Percentiles rank a stretch among this genome's conserved stretches.
Evolutionary conservation across 2,329 filamentous ascomycete genomes (phyloP).

Genomic region (Orbilia javanica): DNA sequence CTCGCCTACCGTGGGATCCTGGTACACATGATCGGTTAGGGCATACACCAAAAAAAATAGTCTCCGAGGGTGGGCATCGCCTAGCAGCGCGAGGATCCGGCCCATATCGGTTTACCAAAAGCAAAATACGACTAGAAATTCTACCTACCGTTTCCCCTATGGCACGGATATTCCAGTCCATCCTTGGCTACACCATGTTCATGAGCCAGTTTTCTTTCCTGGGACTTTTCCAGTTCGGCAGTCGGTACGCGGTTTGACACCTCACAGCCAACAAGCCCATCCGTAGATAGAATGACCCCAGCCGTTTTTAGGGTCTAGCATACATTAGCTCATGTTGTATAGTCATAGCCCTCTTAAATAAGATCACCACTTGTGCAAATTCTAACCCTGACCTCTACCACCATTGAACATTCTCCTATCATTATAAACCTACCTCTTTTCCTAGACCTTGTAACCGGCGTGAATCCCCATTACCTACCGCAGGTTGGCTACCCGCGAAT

Average conservation of each 20-base stretch:
- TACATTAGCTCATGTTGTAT: neutral
- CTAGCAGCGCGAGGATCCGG: neutral
- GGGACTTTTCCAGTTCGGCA: neutral
- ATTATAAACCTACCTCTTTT: neutral
- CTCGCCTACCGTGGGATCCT: constrained; percentile 17
- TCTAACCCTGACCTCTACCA: neutral
- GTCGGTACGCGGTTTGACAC: too few species aligned
- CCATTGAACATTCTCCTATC: neutral
- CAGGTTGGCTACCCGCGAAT: constrained; percentile 5
- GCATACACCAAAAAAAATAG: neutral
- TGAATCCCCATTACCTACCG: neutral
- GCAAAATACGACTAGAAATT: neutral
- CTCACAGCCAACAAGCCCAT: too few species aligned
- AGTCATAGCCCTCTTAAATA: neutral
- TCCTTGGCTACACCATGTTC: neutral
- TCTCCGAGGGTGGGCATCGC: neutral
- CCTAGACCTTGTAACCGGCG: neutral
- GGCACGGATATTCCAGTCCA: neutral
- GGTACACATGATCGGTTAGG: neutral
- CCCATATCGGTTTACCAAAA: neutral
- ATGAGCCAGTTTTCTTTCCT: neutral
- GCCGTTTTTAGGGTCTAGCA: neutral
- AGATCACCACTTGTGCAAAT: neutral
- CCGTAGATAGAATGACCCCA: neutral
- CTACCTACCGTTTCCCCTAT: neutral